These are phyloP conservation scores for Mortierella sp. DNA, from an alignment of 371 early-diverging fungal species.

Conservation along the genomic window DNA sequence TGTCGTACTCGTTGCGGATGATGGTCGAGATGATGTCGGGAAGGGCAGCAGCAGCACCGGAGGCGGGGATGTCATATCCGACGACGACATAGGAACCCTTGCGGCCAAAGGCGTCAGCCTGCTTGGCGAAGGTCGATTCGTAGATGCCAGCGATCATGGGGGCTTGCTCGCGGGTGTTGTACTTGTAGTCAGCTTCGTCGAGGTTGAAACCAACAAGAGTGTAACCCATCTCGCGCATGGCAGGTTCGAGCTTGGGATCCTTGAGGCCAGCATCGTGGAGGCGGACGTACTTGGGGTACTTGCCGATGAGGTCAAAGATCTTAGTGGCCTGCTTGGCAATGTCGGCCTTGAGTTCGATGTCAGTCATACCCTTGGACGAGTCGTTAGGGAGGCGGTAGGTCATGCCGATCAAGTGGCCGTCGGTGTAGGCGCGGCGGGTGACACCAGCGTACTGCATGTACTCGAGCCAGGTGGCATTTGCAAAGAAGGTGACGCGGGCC, in stretches of 20 bases:
- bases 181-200: conserved; percentile 70
- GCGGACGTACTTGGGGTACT: conserved; percentile 72
- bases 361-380: conserved; percentile 60
- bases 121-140: conserved; percentile 62
- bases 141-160: conserved; percentile 62
- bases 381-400: conserved; percentile 70
- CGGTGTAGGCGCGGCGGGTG: conserved; percentile 65
- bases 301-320: conserved; percentile 64
- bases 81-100: conserved; percentile 68
- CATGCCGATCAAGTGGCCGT: conserved; percentile 74
- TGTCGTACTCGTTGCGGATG: conserved; percentile 65
- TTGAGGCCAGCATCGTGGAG: conserved; percentile 65
- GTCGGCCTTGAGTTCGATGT: conserved; percentile 63
- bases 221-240: conserved; percentile 67
- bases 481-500: conserved; percentile 72
- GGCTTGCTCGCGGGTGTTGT: conserved; percentile 56
- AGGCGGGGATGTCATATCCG: conserved; percentile 71
- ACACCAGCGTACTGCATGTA: conserved; percentile 68
- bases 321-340: conserved; percentile 65
- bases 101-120: conserved; percentile 68
- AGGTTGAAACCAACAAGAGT: conserved; percentile 69
- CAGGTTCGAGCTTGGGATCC: conserved; percentile 63
- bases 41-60: conserved; percentile 66
- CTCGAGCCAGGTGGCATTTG: conserved; percentile 70
- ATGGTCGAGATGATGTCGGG: conserved; percentile 63